Conservation (phyloP, 768 basidiomycete species). For the Boletus tylopilopsis region DNA sequence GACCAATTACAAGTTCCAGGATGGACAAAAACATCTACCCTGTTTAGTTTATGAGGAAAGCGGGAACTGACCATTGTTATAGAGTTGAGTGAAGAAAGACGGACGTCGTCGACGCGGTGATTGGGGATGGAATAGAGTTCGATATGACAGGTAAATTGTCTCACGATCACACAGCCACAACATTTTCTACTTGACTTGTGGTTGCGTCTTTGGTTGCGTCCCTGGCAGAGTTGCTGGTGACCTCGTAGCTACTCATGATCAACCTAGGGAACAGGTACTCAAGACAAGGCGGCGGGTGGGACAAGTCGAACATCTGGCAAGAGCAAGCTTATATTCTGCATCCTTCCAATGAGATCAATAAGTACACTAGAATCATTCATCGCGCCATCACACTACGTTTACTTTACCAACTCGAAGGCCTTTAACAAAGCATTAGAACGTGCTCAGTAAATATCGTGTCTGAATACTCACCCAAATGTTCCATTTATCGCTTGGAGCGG, state of each 20-base stretch:
- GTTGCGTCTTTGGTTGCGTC: no score
- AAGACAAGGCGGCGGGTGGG: no score
- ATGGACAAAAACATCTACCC: neutral
- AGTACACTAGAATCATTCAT: neutral
- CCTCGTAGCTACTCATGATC: no score
- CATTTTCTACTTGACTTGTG: neutral
- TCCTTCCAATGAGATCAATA: neutral
- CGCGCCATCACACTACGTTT: neutral
- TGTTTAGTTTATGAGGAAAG: neutral
- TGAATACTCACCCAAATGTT: constrained; percentile 29
- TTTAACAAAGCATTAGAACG: neutral
- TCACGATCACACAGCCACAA: constrained; percentile 17
- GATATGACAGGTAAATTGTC: constrained; percentile 4
- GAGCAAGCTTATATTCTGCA: neutral
- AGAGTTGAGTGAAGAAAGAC: constrained; percentile 3
- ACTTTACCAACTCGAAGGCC: constrained; percentile 17
- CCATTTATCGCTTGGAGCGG: constrained; percentile 11
- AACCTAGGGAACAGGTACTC: no score
- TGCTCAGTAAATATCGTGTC: neutral
- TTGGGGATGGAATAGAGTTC: no score
- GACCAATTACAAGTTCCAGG: neutral
- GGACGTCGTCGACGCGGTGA: constrained; percentile 17
- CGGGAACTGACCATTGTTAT: constrained; percentile 26
- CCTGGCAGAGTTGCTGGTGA: no score
- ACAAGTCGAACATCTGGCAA: no score